These are phyloP conservation scores for Phoenix dactylifera DNA, from an alignment of 176 grass and related monocot genomes.

Conservation along the genomic window DNA sequence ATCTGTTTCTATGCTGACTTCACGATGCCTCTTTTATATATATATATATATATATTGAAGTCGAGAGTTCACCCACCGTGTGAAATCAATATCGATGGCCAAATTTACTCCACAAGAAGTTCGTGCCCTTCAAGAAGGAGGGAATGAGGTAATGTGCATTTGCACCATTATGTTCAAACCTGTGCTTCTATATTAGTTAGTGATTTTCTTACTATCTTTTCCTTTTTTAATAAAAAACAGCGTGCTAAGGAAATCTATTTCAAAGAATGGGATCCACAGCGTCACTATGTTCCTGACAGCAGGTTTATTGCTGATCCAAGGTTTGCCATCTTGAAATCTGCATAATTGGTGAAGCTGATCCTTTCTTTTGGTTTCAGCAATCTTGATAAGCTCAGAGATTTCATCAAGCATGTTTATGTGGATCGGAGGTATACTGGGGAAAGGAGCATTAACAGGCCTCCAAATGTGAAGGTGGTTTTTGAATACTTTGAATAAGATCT, in stretches of 20 bases:
- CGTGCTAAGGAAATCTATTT: slow-evolving; percentile 52
- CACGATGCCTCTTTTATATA: background rate
- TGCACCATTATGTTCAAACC: too few species aligned
- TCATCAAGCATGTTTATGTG: slow-evolving; percentile 59
- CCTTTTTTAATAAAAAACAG: slow-evolving; percentile 21
- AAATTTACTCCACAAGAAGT: slow-evolving; percentile 58
- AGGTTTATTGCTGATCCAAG: slow-evolving; percentile 34
- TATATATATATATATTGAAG: background rate
- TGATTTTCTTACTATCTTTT: slow-evolving; percentile 1
- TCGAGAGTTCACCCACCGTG: slow-evolving; percentile 61
- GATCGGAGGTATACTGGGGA: slow-evolving; percentile 35
- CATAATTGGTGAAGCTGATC: slow-evolving; percentile 19
- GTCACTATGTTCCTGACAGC: slow-evolving; percentile 36
- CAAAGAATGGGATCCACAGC: slow-evolving; percentile 53
- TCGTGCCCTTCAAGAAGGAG: slow-evolving; percentile 52
- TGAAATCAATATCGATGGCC: slow-evolving; percentile 68
- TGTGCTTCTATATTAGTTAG: slow-evolving; percentile 9
- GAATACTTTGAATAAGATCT: background rate
- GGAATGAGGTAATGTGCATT: slow-evolving; percentile 39
- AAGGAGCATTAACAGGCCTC: slow-evolving; percentile 28
- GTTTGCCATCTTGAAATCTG: slow-evolving; percentile 4
- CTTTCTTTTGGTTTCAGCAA: slow-evolving; percentile 32
- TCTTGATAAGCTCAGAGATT: slow-evolving; percentile 44
- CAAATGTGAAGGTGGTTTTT: slow-evolving; percentile 39
- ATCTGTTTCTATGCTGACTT: slow-evolving; percentile 8